Conservation (phyloP, 2,329 filamentous ascomycete genomes). For the Ascomycota sp. region DNA sequence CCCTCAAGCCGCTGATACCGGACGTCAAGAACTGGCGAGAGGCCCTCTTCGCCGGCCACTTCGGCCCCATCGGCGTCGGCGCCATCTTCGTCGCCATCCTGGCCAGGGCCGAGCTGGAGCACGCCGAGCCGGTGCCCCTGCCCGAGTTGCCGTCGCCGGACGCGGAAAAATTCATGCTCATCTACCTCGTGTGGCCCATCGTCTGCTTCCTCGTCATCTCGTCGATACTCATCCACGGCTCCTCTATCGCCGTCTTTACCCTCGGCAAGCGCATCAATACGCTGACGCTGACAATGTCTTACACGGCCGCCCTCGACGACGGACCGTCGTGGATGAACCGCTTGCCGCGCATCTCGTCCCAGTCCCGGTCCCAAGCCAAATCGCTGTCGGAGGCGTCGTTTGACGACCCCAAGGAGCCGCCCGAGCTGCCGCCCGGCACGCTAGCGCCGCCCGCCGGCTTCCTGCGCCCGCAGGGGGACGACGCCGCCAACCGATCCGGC, state of each 20-base stretch:
- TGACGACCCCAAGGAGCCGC: slow-evolving; percentile 40
- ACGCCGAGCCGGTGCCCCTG: slow-evolving; percentile 53
- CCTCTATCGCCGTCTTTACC: slow-evolving; percentile 95
- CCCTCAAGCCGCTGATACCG: slow-evolving; percentile 78
- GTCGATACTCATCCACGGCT: slow-evolving; percentile 90
- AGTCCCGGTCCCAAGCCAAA: slow-evolving; percentile 62
- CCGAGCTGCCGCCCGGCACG: slow-evolving; percentile 44
- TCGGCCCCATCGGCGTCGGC: slow-evolving; percentile 91
- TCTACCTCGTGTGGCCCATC: slow-evolving; percentile 87
- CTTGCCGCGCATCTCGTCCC: slow-evolving; percentile 48
- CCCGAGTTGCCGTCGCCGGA: slow-evolving; percentile 34
- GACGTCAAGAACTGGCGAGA: slow-evolving; percentile 98
- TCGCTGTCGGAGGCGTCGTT: slow-evolving; percentile 63
- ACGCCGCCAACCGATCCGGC: slow-evolving; percentile 27
- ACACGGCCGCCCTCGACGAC: slow-evolving; percentile 75
- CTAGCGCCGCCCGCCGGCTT: slow-evolving; percentile 60
- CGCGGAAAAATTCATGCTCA: slow-evolving; percentile 43
- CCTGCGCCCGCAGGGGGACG: slow-evolving; percentile 61
- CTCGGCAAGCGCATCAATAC: slow-evolving; percentile 97
- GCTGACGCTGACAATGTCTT: slow-evolving; percentile 83
- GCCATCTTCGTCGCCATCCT: slow-evolving; percentile 91
- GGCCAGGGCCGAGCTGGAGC: slow-evolving; percentile 78
- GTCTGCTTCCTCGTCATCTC: slow-evolving; percentile 83
- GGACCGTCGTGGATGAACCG: slow-evolving; percentile 90
- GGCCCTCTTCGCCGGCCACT: slow-evolving; percentile 89